Base-by-base conservation (phyloP, 768 basidiomycete species). In the Trametes gibbosa region DNA sequence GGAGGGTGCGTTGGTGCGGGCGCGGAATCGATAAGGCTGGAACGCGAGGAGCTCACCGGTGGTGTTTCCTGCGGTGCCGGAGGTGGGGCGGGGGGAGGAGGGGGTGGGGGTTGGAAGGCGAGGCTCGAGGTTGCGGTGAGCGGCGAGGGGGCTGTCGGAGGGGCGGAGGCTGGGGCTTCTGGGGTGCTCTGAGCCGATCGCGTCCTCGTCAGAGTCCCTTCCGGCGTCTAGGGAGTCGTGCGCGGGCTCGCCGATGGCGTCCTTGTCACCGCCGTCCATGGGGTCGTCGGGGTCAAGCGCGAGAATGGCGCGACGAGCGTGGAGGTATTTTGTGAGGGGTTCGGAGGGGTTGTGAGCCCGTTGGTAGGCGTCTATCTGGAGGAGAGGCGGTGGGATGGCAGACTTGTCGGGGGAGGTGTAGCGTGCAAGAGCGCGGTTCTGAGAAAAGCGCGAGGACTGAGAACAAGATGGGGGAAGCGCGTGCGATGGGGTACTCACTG, bases 101-200 rank as follows among this genome's bases (percentile, higher is more conserved):
- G 50, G 51, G 35, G 54, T 52, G 56, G 61, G 46, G 14, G 46
- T 35, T 19, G 50, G 55, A 17, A 47, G 45, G 37, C 61, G 50
- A 49, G 53, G 50, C n/a, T 59, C 48, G 47, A 40, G 46, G 19
- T 49, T 50, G 42, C 46, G 55, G 4, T 62, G 55, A 37, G 56
- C 55, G 47, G 51, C 61, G 37, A 47, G 43, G 34, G 56, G 55
- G 47, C 61, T 62, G 39, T 47, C 53, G 19, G 59, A 43, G 32
- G 61, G 61, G 39, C 61, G 54, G 14, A 61, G 34, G 60, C 60
- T 61, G 50, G 60, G 60, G 50, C 54, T 56, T 55, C 51, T 62
- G 45, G 61, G 61, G 32, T 62, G 61, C 56, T 62, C 61, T 52
- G 61, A 62, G 50, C 61, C 61, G 53, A 62, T 62, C 27, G 61